Evolutionary conservation across 164 flowering plant genomes (phyloP), one percentile per base, ranked within the genome.

Genomic region (Stephania cephalantha): DNA sequence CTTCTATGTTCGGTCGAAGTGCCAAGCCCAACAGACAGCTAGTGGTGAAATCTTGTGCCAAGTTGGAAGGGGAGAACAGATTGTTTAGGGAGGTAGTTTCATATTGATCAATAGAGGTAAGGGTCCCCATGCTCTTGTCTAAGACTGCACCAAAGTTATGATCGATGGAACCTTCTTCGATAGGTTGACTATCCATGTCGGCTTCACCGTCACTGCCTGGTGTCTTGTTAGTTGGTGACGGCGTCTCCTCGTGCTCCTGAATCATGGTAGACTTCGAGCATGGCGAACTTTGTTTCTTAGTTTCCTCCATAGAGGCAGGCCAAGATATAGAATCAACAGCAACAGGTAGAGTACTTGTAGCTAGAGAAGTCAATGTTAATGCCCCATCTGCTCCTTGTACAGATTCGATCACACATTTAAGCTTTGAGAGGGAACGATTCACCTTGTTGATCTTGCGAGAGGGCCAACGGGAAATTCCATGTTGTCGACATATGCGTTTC

Each of bases 401-500:
- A 68, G 98, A 93, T 81, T 95, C 97, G 71, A 93, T 95, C 9
- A 93, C 99, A 25, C 81, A 87, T 85, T 93, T 88, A 61, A 95
- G 85, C 85, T 92, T 95, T 13, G 93, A 73, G 35, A 95, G 89
- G 73, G 99, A 95, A 22, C 90, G 91, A 71, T 92, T 95, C 31
- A 95, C 98, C 81, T 91, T 93, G 78, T 91, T 95, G 78, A 95
- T 93, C 84, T 93, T 95, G 78, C 97, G 97, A 79, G 98, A 95
- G 55, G 98, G 98, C 99, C 99, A 93, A 15, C 98, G 80, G 20
- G 97, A 90, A 71, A 95, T 95, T 46, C 99, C 98, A 82, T 95
- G 98, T 78, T 92, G 95, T 83, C 99, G 79, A 76, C 99, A 95
- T 70, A 95, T 95, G 52, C 99, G 97, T 85, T 95, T 95, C 98